Evolutionary conservation across 768 basidiomycete genomes (phyloP).

Genomic region (Panaeolus papilionaceus): DNA sequence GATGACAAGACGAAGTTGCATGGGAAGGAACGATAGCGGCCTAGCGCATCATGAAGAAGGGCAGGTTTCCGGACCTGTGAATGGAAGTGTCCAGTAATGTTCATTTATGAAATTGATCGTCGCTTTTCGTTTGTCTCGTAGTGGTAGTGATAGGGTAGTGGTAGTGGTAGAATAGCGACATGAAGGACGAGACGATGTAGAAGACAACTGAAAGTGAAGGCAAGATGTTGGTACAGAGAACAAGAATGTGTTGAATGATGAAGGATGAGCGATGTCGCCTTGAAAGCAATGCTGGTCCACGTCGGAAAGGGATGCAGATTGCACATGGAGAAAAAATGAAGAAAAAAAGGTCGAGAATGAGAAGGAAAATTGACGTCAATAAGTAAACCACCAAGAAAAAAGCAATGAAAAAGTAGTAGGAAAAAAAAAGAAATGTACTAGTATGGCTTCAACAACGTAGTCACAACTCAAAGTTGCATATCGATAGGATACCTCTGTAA

Average conservation of each 20-base stretch:
- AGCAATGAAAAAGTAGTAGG: not conserved
- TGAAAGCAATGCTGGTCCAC: not conserved
- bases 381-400: not conserved
- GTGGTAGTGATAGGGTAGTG: not conserved
- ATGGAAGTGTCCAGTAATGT: not conserved
- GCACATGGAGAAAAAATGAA: not conserved
- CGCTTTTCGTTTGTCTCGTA: not conserved
- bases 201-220: not conserved
- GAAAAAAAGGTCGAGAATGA: not conserved
- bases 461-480: not conserved
- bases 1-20: not conserved
- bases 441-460: not conserved
- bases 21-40: not conserved
- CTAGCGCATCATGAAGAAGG: not conserved
- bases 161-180: not conserved
- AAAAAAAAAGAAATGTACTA: not conserved
- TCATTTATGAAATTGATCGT: not conserved
- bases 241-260: not conserved
- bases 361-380: conserved; percentile 1
- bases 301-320: not conserved
- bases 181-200: not conserved
- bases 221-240: not conserved
- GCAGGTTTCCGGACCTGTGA: not conserved
- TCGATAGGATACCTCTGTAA: conserved; percentile 1
- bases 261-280: not conserved